Base-by-base conservation (phyloP, 495 filamentous ascomycete genomes). In the Lepidopterella palustris region DNA sequence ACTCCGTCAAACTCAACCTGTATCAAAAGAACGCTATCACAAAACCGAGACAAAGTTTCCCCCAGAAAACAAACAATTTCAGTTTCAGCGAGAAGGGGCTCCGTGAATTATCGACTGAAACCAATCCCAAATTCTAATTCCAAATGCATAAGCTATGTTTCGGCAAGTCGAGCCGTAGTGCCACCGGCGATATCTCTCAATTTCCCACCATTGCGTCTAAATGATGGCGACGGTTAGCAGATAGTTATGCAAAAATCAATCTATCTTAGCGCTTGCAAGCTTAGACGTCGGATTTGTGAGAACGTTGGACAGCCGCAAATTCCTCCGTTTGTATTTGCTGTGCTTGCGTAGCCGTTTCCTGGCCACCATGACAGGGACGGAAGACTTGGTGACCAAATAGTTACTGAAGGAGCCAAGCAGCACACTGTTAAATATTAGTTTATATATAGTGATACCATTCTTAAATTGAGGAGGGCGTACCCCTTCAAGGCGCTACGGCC, bases 391-490 rank as follows among this genome's bases (percentile, higher is more conserved):
- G 25, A 98, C 89, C 10, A 98, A 80, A 70, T 98, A 98, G 70
- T 96, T 97, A 55, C 88, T 92, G 72, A 98, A 97, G 2, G 91
- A 96, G 18, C 93, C 93, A 18, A 97, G 80, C 28, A 98, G 83
- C 25, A 95, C 90, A 66, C 90, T 93, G 61, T 8, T 20, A 59
- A 20, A 61, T 47, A 60, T 55, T 63, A 50, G 39, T 42, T 15
- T 20, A 50, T 25, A 27, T 25, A 9, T 50, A 70, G 65, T 24
- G 18, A 53, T 29, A 58, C 45, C 21, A 25, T 59, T 57, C 51
- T 66, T 55, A 64, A 39, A 21, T 15, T 39, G 45, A 59, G 52
- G n/a, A 11, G 26, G 31, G 56, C 55, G 76, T 78, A 93, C 91
- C 92, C 93, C 74, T 96, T 97, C 58, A 98, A 73, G 57, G 92